Conservation (phyloP, 164 flowering plant species). For the grape (Vitis vinifera) region DNA sequence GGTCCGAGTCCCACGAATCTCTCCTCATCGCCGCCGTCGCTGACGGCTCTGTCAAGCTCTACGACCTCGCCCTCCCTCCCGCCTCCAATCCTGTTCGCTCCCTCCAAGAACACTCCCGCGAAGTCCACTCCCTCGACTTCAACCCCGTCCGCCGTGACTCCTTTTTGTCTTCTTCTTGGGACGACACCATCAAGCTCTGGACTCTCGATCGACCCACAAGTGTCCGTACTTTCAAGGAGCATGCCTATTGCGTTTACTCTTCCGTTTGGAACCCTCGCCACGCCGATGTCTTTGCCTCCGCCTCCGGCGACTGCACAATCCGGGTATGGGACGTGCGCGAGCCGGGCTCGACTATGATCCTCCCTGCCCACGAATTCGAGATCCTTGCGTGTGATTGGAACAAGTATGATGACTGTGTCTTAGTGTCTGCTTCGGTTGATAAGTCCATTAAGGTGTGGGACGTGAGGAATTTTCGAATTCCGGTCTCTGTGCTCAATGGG, state of each 20-base stretch:
- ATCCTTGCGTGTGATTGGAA: conserved; percentile 86
- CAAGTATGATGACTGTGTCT: conserved; percentile 76
- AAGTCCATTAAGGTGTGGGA: conserved; percentile 88
- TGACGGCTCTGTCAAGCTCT: conserved; percentile 50
- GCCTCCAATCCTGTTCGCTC: conserved; percentile 73
- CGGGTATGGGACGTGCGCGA: conserved; percentile 94
- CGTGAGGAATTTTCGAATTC: conserved; percentile 70
- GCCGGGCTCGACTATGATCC: conserved; percentile 68
- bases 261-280: conserved; percentile 91
- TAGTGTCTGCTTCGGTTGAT: conserved; percentile 81
- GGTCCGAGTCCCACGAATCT: conserved; percentile 91
- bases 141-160: conserved; percentile 88
- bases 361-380: conserved; percentile 84
- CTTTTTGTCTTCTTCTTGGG: conserved; percentile 84
- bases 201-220: conserved; percentile 76
- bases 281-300: conserved; percentile 88
- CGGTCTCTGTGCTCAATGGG: conserved; percentile 64
- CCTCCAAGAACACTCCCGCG: conserved; percentile 86
- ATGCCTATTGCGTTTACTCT: conserved; percentile 86
- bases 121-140: conserved; percentile 79
- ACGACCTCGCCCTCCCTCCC: conserved; percentile 75
- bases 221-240: conserved; percentile 86
- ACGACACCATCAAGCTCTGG: conserved; percentile 51
- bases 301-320: conserved; percentile 89
- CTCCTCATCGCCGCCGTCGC: conserved; percentile 81